Percentiles rank a stretch among this genome's conserved stretches.
phyloP scores from a whole-genome alignment of 2,329 filamentous ascomycete species.

The Thermoascus crustaceus region DNA sequence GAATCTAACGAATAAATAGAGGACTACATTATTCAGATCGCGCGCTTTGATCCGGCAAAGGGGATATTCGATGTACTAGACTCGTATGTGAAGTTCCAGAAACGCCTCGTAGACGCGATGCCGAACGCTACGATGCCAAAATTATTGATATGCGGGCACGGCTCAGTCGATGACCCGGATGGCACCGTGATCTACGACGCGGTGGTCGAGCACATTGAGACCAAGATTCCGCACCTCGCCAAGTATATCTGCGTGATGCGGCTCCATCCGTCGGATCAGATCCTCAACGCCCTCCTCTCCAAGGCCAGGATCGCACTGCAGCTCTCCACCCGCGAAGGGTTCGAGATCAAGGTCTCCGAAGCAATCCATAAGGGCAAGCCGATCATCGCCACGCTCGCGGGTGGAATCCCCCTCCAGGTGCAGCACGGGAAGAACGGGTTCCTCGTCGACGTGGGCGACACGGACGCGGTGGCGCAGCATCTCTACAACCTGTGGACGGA shows the following conservation, averaged over 20 bases:
- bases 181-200: conserved; percentile 63
- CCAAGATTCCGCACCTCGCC: conserved; percentile 53
- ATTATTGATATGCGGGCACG: conserved; percentile 69
- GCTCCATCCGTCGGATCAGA: conserved; percentile 67
- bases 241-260: conserved; percentile 66
- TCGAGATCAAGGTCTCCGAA: conserved; percentile 81
- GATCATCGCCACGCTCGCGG: conserved; percentile 64
- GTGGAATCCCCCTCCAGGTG: conserved; percentile 75
- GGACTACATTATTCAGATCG: conserved; percentile 71
- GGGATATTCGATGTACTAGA: conserved; percentile 71
- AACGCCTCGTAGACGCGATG: conserved; percentile 45
- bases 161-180: conserved; percentile 74
- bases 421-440: conserved; percentile 64
- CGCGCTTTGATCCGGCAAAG: conserved; percentile 76
- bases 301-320: conserved; percentile 67
- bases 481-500: conserved; percentile 60
- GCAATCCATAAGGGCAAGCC: conserved; percentile 72
- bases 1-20: conserved; percentile 46
- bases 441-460: conserved; percentile 64
- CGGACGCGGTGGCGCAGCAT: conserved; percentile 59
- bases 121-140: conserved; percentile 53
- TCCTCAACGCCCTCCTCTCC: conserved; percentile 67
- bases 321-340: conserved; percentile 72
- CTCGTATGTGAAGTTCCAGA: conserved; percentile 63
- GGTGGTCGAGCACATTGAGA: conserved; percentile 59